Conservation (phyloP, 768 basidiomycete species). For the Phanerochaete carnosa region DNA sequence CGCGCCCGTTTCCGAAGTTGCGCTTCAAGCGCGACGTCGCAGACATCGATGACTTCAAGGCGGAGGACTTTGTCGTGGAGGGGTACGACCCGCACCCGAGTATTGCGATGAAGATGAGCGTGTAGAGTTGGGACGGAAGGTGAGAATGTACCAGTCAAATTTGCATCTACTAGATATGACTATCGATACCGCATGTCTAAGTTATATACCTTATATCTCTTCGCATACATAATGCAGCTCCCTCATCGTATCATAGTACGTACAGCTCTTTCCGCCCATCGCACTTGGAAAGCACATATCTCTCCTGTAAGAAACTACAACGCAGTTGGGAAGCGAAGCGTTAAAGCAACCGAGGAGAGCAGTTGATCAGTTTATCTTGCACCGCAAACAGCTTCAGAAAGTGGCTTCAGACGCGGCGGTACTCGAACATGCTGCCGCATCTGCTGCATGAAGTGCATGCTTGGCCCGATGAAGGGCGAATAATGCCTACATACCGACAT, state of each 20-base stretch:
- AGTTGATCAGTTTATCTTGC: neutral
- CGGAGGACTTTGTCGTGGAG: constrained; percentile 80
- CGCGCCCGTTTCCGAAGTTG: constrained; percentile 80
- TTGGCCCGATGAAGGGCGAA: neutral
- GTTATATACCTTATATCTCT: neutral
- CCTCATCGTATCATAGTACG: too few species aligned
- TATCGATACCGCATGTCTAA: neutral
- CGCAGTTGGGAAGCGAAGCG: neutral
- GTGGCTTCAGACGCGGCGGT: neutral
- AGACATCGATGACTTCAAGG: constrained; percentile 78
- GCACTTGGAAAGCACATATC: neutral
- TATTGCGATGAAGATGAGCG: constrained; percentile 97
- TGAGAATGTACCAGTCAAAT: neutral
- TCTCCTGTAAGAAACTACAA: neutral
- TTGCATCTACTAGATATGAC: neutral
- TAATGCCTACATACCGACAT: neutral
- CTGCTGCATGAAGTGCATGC: neutral
- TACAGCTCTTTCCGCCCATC: too few species aligned
- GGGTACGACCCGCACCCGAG: constrained; percentile 82
- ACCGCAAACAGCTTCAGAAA: neutral
- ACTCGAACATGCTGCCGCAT: neutral
- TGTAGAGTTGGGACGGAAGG: constrained; percentile 32
- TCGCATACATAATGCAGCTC: neutral
- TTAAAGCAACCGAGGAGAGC: neutral
- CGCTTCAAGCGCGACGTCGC: constrained; percentile 62